phyloP scores from a whole-genome alignment of 2,329 filamentous ascomycete genomes.

The Achaetomium macrosporum region DNA sequence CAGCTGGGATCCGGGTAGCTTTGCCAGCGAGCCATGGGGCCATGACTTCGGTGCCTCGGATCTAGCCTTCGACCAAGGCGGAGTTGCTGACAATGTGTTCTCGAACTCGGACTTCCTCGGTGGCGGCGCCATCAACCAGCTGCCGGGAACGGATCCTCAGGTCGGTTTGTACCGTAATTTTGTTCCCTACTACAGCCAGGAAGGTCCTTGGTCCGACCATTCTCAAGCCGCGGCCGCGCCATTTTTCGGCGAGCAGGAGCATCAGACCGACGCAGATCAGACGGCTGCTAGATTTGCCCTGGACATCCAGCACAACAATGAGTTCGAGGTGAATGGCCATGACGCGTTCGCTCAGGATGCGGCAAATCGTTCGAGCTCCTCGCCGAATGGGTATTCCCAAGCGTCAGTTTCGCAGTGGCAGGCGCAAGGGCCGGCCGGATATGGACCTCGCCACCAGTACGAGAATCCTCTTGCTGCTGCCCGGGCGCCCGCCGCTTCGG shows the following conservation, averaged over 20 bases:
- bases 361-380: neutral
- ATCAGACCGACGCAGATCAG: constrained; percentile 10
- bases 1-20: constrained; percentile 21
- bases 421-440: constrained; percentile 11
- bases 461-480: constrained; percentile 20
- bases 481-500: constrained; percentile 8
- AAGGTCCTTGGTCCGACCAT: constrained; percentile 17
- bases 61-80: constrained; percentile 15
- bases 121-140: constrained; percentile 9
- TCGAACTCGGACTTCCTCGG: constrained; percentile 17
- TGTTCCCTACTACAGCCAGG: constrained; percentile 12
- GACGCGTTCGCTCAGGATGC: constrained; percentile 13
- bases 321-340: constrained; percentile 15
- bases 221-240: constrained; percentile 6
- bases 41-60: constrained; percentile 14
- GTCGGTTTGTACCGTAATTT: constrained; percentile 15
- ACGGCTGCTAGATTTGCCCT: constrained; percentile 19
- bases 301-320: constrained; percentile 11
- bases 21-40: constrained; percentile 16
- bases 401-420: constrained; percentile 20
- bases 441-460: constrained; percentile 17
- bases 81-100: constrained; percentile 14
- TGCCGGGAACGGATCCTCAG: constrained; percentile 15
- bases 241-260: constrained; percentile 17
- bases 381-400: constrained; percentile 17